Evolutionary conservation across 2,329 filamentous ascomycete genomes (phyloP).

Genomic region (Hypomyces rosellus): DNA sequence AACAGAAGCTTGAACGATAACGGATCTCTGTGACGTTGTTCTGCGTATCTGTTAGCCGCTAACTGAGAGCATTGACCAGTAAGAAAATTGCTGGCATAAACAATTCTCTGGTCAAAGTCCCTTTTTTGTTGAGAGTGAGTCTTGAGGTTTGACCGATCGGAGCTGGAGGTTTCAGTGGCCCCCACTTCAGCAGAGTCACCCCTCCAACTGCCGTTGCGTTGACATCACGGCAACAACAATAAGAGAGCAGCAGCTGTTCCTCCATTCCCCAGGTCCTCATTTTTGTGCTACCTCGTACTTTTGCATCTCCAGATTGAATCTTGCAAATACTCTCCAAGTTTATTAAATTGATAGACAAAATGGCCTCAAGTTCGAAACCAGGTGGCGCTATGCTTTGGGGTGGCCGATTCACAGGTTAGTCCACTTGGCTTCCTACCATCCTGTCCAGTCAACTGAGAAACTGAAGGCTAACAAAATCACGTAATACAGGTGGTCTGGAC

Average conservation of each 20-base stretch:
- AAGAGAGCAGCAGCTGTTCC: too few species aligned
- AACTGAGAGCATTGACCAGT: background rate
- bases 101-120: background rate
- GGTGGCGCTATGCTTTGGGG: conserved; percentile 35
- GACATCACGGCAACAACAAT: too few species aligned
- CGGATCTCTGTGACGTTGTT: background rate
- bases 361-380: conserved; percentile 24
- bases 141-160: too few species aligned
- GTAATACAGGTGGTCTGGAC: conserved; percentile 62
- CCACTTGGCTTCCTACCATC: background rate
- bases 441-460: background rate
- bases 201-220: too few species aligned
- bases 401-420: conserved; percentile 45
- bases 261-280: too few species aligned
- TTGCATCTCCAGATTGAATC: too few species aligned
- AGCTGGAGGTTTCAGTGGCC: too few species aligned
- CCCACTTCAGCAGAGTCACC: too few species aligned
- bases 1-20: background rate
- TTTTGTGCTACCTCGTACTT: too few species aligned
- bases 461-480: conserved; percentile 8
- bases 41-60: background rate
- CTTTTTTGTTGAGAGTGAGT: background rate
- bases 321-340: background rate
- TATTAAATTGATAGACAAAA: conserved; percentile 8
- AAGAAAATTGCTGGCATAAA: background rate